Percentiles rank a stretch among this genome's conserved stretches.
Evolutionary conservation across 352 stramenopile species (phyloP).

Genomic region (Pythium folliculosum): DNA sequence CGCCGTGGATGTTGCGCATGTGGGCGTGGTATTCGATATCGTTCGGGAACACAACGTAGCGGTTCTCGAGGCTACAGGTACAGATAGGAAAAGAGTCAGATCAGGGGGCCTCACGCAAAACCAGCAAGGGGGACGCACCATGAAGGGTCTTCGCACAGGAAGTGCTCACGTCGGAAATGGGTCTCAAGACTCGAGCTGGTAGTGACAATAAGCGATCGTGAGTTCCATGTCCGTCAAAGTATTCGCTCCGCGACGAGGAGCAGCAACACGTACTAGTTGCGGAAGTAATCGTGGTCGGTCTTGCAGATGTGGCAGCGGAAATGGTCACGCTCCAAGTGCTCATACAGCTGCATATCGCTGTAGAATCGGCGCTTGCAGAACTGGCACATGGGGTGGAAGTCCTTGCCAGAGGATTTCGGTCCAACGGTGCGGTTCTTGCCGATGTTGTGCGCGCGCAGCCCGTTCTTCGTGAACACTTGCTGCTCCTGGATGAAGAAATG

Average conservation of each 20-base stretch:
- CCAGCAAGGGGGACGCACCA: constrained; percentile 45
- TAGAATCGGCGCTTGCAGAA: constrained; percentile 90
- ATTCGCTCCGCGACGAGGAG: background rate
- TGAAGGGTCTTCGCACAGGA: constrained; percentile 80
- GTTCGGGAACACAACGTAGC: constrained; percentile 86
- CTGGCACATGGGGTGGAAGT: constrained; percentile 88
- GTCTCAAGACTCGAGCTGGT: constrained; percentile 75
- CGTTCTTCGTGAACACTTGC: constrained; percentile 73
- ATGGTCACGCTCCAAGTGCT: constrained; percentile 88
- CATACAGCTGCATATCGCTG: constrained; percentile 80
- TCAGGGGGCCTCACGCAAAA: background rate
- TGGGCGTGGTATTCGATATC: constrained; percentile 88
- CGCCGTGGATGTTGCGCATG: constrained; percentile 77
- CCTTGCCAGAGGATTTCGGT: constrained; percentile 59
- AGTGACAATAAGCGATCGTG: background rate
- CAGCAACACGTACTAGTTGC: constrained; percentile 76
- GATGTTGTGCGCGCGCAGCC: constrained; percentile 67
- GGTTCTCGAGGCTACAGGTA: constrained; percentile 70
- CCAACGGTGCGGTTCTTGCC: constrained; percentile 44
- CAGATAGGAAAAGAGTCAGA: background rate
- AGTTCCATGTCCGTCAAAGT: background rate
- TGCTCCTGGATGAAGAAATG: constrained; percentile 85
- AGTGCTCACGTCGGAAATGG: constrained; percentile 84
- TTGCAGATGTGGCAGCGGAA: constrained; percentile 92
- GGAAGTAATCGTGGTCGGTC: constrained; percentile 86